Conservation (phyloP, 202 grass and related monocot species). For the Tripidium arundinaceum region DNA sequence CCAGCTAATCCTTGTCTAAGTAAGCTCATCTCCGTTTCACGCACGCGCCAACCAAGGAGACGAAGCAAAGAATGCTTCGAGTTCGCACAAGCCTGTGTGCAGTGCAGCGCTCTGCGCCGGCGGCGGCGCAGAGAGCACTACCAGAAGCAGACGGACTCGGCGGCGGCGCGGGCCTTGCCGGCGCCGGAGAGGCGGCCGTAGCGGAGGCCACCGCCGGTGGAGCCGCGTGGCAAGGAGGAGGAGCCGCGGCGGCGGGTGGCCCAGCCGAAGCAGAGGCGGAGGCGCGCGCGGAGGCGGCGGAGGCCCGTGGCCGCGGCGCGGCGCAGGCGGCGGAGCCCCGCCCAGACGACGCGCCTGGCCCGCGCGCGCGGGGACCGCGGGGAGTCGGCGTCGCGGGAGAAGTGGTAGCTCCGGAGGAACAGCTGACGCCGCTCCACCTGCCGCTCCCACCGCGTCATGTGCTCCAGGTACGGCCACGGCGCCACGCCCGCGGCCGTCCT, state of each 20-base stretch:
- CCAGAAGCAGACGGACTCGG: constrained; percentile 42
- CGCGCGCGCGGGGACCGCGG: constrained; percentile 48
- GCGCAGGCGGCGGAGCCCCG: constrained; percentile 50
- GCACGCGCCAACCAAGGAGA: background rate
- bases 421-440: constrained; percentile 83
- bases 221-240: background rate
- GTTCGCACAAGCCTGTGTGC: background rate
- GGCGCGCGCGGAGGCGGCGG: constrained; percentile 44
- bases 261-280: constrained; percentile 52
- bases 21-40: background rate
- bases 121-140: background rate
- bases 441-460: constrained; percentile 73
- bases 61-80: constrained; percentile 25
- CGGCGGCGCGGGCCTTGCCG: background rate
- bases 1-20: constrained; percentile 22
- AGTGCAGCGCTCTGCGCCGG: background rate
- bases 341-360: constrained; percentile 68
- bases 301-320: constrained; percentile 33
- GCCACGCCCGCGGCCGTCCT: background rate
- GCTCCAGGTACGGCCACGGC: constrained; percentile 60
- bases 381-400: constrained; percentile 57
- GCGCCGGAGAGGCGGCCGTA: constrained; percentile 34
- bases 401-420: constrained; percentile 91
- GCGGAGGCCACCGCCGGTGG: background rate
- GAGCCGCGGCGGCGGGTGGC: constrained; percentile 25